Percentiles rank a stretch among this genome's conserved stretches.
phyloP scores from a whole-genome alignment of 495 filamentous ascomycete species.

The Amphirosellinia nigrospora region DNA sequence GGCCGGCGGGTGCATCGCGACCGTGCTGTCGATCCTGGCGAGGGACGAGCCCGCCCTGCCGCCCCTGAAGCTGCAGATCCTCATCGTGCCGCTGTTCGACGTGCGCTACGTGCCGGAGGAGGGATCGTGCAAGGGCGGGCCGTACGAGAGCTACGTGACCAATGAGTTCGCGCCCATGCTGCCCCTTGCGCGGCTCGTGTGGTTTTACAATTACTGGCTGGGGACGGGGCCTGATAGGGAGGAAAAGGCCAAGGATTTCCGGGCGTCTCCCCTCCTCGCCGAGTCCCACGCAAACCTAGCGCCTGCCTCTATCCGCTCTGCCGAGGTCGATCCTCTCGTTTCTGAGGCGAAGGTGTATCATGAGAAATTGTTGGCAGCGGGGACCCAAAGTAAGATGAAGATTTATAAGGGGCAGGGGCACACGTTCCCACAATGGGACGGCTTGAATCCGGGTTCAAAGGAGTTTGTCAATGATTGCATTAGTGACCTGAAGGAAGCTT shows the following conservation, averaged over 20 bases:
- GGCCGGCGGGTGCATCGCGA: conserved; percentile 48
- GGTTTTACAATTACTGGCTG: conserved; percentile 49
- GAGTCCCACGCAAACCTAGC: conserved; percentile 42
- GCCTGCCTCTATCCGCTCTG: conserved; percentile 41
- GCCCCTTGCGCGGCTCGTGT: conserved; percentile 43
- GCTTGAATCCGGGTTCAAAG: conserved; percentile 36
- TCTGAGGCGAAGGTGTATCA: conserved; percentile 46
- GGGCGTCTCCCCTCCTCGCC: conserved; percentile 45
- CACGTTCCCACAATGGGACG: conserved; percentile 48
- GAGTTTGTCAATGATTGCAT: conserved; percentile 45
- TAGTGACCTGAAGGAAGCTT: conserved; percentile 38
- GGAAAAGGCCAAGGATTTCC: conserved; percentile 38
- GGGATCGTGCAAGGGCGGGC: conserved; percentile 41
- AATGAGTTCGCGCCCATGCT: conserved; percentile 47
- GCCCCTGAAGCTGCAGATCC: conserved; percentile 52
- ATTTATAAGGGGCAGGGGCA: conserved; percentile 47
- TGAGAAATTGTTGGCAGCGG: conserved; percentile 40
- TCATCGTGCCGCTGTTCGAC: conserved; percentile 60
- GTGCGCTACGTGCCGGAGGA: conserved; percentile 44
- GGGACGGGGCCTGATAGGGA: conserved; percentile 39
- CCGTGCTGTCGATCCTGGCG: conserved; percentile 48
- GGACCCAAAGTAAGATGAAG: conserved; percentile 42
- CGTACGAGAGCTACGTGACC: conserved; percentile 45
- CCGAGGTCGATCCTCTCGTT: conserved; percentile 44
- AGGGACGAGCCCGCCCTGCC: conserved; percentile 48